Evolutionary conservation across 441 rosid species (phyloP), one percentile per base, ranked within the genome.

Genomic region (Croton setiger): DNA sequence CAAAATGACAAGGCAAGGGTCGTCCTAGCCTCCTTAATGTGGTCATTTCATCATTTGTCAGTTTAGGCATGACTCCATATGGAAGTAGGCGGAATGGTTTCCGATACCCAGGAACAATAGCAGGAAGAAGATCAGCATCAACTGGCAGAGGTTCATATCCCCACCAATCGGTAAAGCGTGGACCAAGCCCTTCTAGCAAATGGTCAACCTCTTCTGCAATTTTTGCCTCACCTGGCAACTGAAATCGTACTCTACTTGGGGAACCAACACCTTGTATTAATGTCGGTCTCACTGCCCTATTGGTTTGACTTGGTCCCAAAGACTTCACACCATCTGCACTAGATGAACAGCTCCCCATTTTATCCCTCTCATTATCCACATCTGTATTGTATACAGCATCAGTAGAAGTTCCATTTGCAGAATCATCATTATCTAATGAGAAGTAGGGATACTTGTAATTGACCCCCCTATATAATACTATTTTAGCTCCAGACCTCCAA

Each of bases 31-130:
- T 88, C 79, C 85, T 88, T 74, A 95, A 67, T 68, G 91, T 88
- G 67, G 93, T 95, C 98, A 95, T 86, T 82, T 95, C 99, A 79
- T 95, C 96, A 79, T 92, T 84, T 68, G 97, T 92, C 66, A 95
- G 80, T 70, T 77, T 86, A 57, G 93, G 86, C 69, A 79, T 85
- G 71, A 92, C 75, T 56, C 99, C 98, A 80, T 82, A 92, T 11
- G 98, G 99, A 81, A 92, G 98, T 82, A 92, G 95, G 65, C 93
- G 97, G 80, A 92, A 92, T 9, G 98, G 99, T 81, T 85, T 85
- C 74, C 88, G 86, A 74, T 86, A 90, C 37, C 91, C 92, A 58
- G 91, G 88, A 64, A 95, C 78, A 69, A 84, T 21, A 15, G 92
- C 97, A 57, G 98, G 98, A 44, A 95, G 84, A 75, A 95, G 92